These are phyloP conservation scores for Macrocystidia cucumis DNA, from an alignment of 1,284 basidiomycete species.

Conservation along the genomic window DNA sequence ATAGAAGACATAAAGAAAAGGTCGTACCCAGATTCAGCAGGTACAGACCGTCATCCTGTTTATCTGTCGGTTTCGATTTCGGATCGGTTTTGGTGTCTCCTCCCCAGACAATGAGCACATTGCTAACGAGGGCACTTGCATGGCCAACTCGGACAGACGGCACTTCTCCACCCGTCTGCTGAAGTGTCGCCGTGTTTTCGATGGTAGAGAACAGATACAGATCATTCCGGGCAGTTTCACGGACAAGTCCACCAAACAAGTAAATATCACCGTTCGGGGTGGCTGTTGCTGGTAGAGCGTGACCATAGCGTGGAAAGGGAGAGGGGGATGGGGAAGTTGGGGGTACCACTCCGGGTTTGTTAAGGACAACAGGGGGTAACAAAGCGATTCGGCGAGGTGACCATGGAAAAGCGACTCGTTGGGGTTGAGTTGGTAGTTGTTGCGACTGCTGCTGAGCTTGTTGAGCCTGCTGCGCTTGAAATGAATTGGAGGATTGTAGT, in stretches of 20 bases:
- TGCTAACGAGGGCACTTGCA: constrained; percentile 91
- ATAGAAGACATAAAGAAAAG: constrained; percentile 7
- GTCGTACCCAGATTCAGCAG: constrained; percentile 87
- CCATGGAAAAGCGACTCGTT: constrained; percentile 74
- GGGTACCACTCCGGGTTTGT: constrained; percentile 51
- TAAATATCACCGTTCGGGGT: constrained; percentile 86
- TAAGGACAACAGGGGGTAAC: constrained; percentile 53
- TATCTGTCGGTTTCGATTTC: constrained; percentile 63
- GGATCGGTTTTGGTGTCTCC: constrained; percentile 85
- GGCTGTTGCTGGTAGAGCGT: constrained; percentile 85
- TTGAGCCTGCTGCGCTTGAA: constrained; percentile 17
- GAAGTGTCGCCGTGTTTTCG: constrained; percentile 69
- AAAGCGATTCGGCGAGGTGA: constrained; percentile 62
- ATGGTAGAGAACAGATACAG: constrained; percentile 85
- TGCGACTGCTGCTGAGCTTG: constrained; percentile 16
- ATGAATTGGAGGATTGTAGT: constrained; percentile 17
- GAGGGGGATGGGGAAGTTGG: constrained; percentile 62
- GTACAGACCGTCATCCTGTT: constrained; percentile 92
- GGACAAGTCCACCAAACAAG: constrained; percentile 94
- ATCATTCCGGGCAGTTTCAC: constrained; percentile 89
- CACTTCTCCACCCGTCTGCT: constrained; percentile 86
- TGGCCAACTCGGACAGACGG: constrained; percentile 93
- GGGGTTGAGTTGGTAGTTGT: constrained; percentile 26
- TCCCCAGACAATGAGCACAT: constrained; percentile 97
- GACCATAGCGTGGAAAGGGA: constrained; percentile 97